Base-by-base conservation (phyloP, 2,329 filamentous ascomycete species). In the Capronia epimyces region DNA sequence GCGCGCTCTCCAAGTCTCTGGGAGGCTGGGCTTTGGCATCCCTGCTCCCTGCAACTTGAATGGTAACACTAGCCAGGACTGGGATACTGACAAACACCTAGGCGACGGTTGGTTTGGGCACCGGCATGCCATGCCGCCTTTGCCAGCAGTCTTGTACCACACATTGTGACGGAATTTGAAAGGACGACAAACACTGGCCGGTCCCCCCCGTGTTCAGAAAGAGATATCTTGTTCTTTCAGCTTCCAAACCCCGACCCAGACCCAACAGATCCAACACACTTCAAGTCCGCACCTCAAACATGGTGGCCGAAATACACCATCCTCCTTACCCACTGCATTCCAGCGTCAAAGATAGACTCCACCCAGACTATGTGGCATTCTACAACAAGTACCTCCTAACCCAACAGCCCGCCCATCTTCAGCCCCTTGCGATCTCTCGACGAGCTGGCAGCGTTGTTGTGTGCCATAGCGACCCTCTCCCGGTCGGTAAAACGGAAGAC, bases 341-440 rank as follows among this genome's bases (percentile, higher is more conserved):
- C 15, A 75, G 74, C 20, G 68, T 77, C 42, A 62, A 65, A 39
- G 65, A 72, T 58, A 64, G 69, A 31, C 65, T 79, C 43, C 65
- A 78, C 59, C 70, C 74, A 1, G 73, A 78, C 50, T 79, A 79
- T 58, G 72, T 70, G 42, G 68, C 63, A 10, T 79, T 78, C 63
- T 79, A 79, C 65, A 77, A 79, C 59, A 59, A 73, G 55, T 65
- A 77, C 61, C 66, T 79, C 40, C 64, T 74, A 56, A 67, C 76
- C 63, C 68, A 72, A 46, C 75, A 75, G 55, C 76, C 77, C 60
- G 77, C 79, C 2, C 78, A 81, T 60, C 67, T 74, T 12, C 77
- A 79, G 50, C 75, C 78, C 1, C 67, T 81, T 8, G 68, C 68
- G 18, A 75, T 71, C 0, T 80, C 77, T 0, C 69, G 78, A 15